Evolutionary conservation across 495 filamentous ascomycete species (phyloP).

Genomic region (Xylaria acuta): DNA sequence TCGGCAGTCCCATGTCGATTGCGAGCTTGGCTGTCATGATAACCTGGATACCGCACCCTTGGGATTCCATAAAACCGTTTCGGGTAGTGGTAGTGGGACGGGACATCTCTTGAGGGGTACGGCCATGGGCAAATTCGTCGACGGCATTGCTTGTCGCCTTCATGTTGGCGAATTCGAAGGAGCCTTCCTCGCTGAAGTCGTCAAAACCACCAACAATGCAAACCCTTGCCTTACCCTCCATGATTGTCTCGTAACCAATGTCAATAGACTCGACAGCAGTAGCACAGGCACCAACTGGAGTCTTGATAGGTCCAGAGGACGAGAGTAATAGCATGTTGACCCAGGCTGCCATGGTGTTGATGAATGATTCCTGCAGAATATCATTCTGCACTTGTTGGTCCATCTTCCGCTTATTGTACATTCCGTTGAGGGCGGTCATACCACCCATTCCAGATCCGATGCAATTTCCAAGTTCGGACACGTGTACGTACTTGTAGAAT

Average conservation of each 20-base stretch:
- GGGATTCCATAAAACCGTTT: slow-evolving; percentile 99
- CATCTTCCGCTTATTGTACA: slow-evolving; percentile 97
- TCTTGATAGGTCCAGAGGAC: slow-evolving; percentile 98
- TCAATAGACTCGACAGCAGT: slow-evolving; percentile 97
- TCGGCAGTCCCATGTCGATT: slow-evolving; percentile 97
- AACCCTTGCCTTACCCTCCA: slow-evolving; percentile 94
- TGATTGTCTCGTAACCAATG: slow-evolving; percentile 96
- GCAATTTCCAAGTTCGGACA: slow-evolving; percentile 98
- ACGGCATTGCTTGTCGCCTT: slow-evolving; percentile 97
- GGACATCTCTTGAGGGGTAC: slow-evolving; percentile 97
- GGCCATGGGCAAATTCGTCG: slow-evolving; percentile 92
- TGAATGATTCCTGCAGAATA: slow-evolving; percentile 98
- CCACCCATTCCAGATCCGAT: slow-evolving; percentile 97
- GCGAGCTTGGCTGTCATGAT: slow-evolving; percentile 98
- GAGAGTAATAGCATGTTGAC: slow-evolving; percentile 98
- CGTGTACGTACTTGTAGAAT: slow-evolving; percentile 99
- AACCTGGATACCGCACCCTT: slow-evolving; percentile 96
- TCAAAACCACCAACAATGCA: slow-evolving; percentile 99
- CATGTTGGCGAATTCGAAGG: slow-evolving; percentile 99
- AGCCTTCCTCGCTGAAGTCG: slow-evolving; percentile 99
- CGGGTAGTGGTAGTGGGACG: slow-evolving; percentile 94
- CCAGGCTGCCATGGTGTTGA: slow-evolving; percentile 99
- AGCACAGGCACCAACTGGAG: slow-evolving; percentile 95
- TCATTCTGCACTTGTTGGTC: slow-evolving; percentile 99
- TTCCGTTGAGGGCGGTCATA: slow-evolving; percentile 86